Conservation (phyloP, 371 early-diverging fungal genomes). For the Cokeromyces recurvatus region DNA sequence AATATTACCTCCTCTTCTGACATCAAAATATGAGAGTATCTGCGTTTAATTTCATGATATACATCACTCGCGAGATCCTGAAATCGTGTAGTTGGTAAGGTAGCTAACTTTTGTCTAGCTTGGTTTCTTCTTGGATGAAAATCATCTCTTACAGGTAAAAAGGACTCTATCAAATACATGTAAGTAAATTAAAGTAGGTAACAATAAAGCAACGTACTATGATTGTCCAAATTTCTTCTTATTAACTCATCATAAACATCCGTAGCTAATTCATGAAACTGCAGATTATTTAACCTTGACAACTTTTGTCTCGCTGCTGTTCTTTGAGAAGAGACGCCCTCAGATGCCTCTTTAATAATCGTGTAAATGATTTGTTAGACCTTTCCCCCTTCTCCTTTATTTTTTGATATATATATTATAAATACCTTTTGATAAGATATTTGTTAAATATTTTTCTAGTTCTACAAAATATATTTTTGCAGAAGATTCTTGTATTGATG, state of each 20-base stretch:
- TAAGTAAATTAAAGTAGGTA: too few relatives aligned
- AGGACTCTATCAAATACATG: slow-evolving; percentile 61
- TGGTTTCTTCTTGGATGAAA: slow-evolving; percentile 96
- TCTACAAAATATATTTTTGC: slow-evolving; percentile 40
- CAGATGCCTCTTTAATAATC: slow-evolving; percentile 45
- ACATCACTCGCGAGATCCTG: slow-evolving; percentile 91
- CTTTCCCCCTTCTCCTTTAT: neutral
- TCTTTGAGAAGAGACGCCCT: slow-evolving; percentile 53
- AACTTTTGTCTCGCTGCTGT: slow-evolving; percentile 83
- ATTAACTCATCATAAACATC: slow-evolving; percentile 95
- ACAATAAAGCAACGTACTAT: slow-evolving; percentile 38
- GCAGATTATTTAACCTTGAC: slow-evolving; percentile 70
- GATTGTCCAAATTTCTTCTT: slow-evolving; percentile 60
- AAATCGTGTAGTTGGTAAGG: slow-evolving; percentile 79
- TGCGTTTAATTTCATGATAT: slow-evolving; percentile 73
- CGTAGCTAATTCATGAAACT: slow-evolving; percentile 91
- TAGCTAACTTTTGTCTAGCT: slow-evolving; percentile 94
- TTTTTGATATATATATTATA: neutral
- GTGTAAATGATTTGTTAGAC: too few relatives aligned
- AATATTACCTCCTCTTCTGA: too few relatives aligned
- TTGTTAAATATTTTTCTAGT: slow-evolving; percentile 27
- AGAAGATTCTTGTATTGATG: slow-evolving; percentile 26
- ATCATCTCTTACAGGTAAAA: slow-evolving; percentile 75
- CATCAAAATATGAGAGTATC: too few relatives aligned
- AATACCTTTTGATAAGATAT: neutral